Evolutionary conservation across 495 filamentous ascomycete species (phyloP).

Genomic region (Tuber brumale): DNA sequence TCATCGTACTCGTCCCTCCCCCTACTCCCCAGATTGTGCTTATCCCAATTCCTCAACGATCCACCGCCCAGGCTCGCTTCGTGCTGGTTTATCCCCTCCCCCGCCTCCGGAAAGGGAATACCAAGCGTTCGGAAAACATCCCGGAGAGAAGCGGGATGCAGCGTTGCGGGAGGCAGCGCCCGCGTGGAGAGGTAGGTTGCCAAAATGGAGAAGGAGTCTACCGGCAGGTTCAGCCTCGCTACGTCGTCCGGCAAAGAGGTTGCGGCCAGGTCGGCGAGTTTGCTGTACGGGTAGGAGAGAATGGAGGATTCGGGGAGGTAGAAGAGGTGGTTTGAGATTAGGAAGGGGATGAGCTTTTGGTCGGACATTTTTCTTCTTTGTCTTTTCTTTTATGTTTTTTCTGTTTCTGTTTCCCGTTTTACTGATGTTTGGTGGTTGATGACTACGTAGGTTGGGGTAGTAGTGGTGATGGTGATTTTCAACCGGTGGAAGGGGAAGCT

Average conservation of each 20-base stretch:
- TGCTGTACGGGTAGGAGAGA: conserved; percentile 25
- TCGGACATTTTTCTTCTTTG: conserved; percentile 5
- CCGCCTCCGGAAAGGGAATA: conserved; percentile 16
- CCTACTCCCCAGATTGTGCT: not conserved
- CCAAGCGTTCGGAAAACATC: conserved; percentile 20
- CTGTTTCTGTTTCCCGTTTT: not conserved
- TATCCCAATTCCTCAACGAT: conserved; percentile 18
- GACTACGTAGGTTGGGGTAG: not conserved
- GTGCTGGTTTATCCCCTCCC: conserved; percentile 5
- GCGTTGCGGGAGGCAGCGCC: conserved; percentile 8
- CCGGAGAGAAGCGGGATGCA: conserved; percentile 15
- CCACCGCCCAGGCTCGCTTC: conserved; percentile 21
- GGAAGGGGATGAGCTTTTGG: conserved; percentile 22
- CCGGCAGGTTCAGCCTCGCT: conserved; percentile 20
- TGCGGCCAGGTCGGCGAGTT: conserved; percentile 26
- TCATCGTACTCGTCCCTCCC: not conserved
- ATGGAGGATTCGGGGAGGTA: conserved; percentile 20
- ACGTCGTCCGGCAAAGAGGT: conserved; percentile 22
- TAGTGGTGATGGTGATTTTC: not conserved
- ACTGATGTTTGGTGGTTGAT: not conserved
- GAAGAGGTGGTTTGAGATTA: conserved; percentile 22
- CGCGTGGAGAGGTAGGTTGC: conserved; percentile 19
- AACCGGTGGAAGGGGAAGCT: not conserved
- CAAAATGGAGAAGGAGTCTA: conserved; percentile 17
- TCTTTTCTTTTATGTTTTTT: not conserved